Percentiles rank a stretch among this genome's conserved stretches.
These are phyloP conservation scores for Blepharisma undulans DNA, from an alignment of 169 alveolate genomes.

Conservation along the genomic window DNA sequence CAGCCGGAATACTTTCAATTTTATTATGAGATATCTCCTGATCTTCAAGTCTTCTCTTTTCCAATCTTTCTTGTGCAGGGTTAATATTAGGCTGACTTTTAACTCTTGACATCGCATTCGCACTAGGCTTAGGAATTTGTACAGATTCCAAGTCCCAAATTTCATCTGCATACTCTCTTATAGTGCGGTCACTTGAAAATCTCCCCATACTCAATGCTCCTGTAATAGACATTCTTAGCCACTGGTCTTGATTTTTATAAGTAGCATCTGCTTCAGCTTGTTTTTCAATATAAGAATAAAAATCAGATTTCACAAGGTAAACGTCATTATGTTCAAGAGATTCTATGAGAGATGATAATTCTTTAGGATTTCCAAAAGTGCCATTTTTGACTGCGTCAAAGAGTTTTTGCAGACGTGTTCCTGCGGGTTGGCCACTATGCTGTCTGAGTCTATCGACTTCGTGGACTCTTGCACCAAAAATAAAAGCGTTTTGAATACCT, in stretches of 20 bases:
- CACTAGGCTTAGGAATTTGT: not conserved
- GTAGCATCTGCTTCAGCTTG: constrained; percentile 86
- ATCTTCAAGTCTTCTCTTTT: not conserved
- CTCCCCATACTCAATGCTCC: constrained; percentile 88
- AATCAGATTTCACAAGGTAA: constrained; percentile 86
- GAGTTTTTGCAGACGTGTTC: constrained; percentile 84
- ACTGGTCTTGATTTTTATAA: constrained; percentile 77
- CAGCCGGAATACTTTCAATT: not conserved
- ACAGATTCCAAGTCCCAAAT: constrained; percentile 77
- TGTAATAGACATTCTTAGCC: constrained; percentile 86
- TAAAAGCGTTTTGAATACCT: constrained; percentile 91
- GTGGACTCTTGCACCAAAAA: constrained; percentile 90
- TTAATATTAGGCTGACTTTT: constrained; percentile 38
- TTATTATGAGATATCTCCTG: not conserved
- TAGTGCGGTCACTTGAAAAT: constrained; percentile 92
- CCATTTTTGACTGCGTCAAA: constrained; percentile 88
- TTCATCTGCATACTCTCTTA: constrained; percentile 86
- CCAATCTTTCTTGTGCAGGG: constrained; percentile 4
- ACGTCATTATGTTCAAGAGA: constrained; percentile 78
- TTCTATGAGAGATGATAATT: constrained; percentile 62
- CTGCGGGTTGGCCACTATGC: constrained; percentile 84
- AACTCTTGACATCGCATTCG: constrained; percentile 16
- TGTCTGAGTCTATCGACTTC: constrained; percentile 85
- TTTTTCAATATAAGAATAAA: constrained; percentile 85
- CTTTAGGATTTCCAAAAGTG: constrained; percentile 62